Evolutionary conservation across 129 eudicot species (phyloP), one percentile per base, ranked within the genome.

Genomic region (Tanacetum coccineum): DNA sequence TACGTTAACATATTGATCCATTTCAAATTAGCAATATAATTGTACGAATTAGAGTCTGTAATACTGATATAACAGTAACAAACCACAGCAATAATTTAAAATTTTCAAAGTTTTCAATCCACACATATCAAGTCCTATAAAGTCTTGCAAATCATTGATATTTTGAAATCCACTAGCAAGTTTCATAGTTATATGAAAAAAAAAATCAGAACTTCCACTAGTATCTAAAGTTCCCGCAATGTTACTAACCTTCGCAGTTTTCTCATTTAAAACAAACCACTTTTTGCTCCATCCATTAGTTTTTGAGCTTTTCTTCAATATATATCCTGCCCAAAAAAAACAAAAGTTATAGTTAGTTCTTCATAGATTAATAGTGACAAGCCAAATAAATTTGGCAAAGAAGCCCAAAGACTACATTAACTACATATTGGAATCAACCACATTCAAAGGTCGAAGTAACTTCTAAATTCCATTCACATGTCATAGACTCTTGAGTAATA

Each of bases 241-340:
- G 51, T 26, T 53, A 81, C 97, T 70, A 78, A 94, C 99, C 91
- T 94, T 94, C 62, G 97, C 97, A 36, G 95, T 89, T 81, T 94
- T 94, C 72, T 87, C 99, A 79, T 89, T 94, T 51, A 94, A 74
- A 36, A 94, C 99, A 65, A 94, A 94, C 99, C 99, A 94, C 79
- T 87, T 78, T 70, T 80, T 83, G 58, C 95, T 87, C 99, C 99
- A 94, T 13, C 95, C 90, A 73, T 78, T 87, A 28, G 82, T 70
- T 81, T 94, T 94, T 72, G 87, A 81, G 65, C 97, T 94, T 81
- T 81, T 94, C 87, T 94, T 94, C 70, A 84, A 70, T 42, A 94
- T 18, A 48, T 82, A 94, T 40, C 99, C 99, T 94, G 89, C 70
- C 55, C 70, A 47, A 74, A 2, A 45, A 30, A 32, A 15, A 20